Evolutionary conservation across 495 filamentous ascomycete species (phyloP).

Genomic region (Oidiodendron maius): DNA sequence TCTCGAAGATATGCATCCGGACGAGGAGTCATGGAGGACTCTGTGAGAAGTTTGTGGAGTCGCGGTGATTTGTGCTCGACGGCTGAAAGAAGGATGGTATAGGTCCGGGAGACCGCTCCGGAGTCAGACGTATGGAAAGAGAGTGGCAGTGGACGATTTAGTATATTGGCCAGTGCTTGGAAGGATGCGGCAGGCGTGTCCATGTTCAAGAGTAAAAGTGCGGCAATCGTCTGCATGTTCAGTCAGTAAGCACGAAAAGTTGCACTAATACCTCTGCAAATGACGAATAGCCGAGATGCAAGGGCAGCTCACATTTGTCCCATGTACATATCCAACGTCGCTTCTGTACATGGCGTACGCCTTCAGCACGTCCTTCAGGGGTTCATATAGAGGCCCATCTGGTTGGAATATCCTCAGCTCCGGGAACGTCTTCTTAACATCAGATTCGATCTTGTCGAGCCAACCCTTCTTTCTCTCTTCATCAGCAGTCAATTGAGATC

Average conservation of each 20-base stretch:
- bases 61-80: conserved; percentile 66
- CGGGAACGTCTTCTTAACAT: conserved; percentile 67
- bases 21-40: conserved; percentile 32
- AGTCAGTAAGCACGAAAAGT: conserved; percentile 8
- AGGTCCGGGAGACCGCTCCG: conserved; percentile 63
- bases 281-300: background rate
- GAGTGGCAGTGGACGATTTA: conserved; percentile 83
- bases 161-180: conserved; percentile 74
- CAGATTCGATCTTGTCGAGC: conserved; percentile 32
- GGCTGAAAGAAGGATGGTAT: conserved; percentile 63
- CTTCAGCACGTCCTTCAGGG: conserved; percentile 72
- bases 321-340: conserved; percentile 86
- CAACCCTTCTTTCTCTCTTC: conserved; percentile 41
- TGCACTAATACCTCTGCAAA: background rate
- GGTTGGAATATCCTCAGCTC: conserved; percentile 81
- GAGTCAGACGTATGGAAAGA: conserved; percentile 80
- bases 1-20: conserved; percentile 44
- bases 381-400: conserved; percentile 64
- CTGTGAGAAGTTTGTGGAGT: conserved; percentile 60
- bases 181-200: conserved; percentile 68
- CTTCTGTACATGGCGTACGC: conserved; percentile 92
- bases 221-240: conserved; percentile 63
- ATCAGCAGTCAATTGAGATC: conserved; percentile 30
- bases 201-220: conserved; percentile 80
- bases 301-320: conserved; percentile 63